Percentiles rank a stretch among this genome's conserved stretches.
These are phyloP conservation scores for Populus tremula DNA, from an alignment of 345 rosid species.

Conservation along the genomic window DNA sequence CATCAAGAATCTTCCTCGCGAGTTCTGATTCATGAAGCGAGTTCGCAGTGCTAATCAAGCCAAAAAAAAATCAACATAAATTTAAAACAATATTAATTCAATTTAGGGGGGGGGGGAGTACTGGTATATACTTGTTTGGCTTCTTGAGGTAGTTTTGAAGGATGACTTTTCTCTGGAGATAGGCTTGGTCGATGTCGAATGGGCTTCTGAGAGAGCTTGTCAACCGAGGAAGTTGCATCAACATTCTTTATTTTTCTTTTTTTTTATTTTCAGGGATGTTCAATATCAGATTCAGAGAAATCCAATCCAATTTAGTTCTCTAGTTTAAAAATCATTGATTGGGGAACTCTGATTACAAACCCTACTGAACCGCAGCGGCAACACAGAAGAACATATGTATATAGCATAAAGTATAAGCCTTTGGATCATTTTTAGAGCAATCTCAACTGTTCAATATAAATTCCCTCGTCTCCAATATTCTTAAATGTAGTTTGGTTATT, in stretches of 20 bases:
- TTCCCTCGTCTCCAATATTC: too few species aligned
- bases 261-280: too few species aligned
- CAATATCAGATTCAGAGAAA: too few species aligned
- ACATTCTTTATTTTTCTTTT: slow-evolving; percentile 31
- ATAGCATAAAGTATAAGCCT: too few species aligned
- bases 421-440: too few species aligned
- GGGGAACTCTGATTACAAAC: too few species aligned
- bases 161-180: slow-evolving; percentile 70
- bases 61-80: background rate
- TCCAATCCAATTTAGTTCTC: too few species aligned
- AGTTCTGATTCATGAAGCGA: slow-evolving; percentile 69
- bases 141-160: slow-evolving; percentile 54
- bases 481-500: too few species aligned
- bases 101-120: background rate
- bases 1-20: slow-evolving; percentile 68
- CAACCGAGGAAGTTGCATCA: slow-evolving; percentile 77
- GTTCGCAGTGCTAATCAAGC: slow-evolving; percentile 33
- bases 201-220: slow-evolving; percentile 81
- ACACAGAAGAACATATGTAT: too few species aligned
- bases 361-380: too few species aligned
- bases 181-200: slow-evolving; percentile 78
- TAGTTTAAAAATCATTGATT: too few species aligned
- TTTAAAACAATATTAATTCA: background rate
- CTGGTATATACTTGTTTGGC: slow-evolving; percentile 44
- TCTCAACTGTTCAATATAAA: too few species aligned